These are phyloP conservation scores for Candida tallmaniae DNA, from an alignment of 805 yeast genomes.

Conservation along the genomic window DNA sequence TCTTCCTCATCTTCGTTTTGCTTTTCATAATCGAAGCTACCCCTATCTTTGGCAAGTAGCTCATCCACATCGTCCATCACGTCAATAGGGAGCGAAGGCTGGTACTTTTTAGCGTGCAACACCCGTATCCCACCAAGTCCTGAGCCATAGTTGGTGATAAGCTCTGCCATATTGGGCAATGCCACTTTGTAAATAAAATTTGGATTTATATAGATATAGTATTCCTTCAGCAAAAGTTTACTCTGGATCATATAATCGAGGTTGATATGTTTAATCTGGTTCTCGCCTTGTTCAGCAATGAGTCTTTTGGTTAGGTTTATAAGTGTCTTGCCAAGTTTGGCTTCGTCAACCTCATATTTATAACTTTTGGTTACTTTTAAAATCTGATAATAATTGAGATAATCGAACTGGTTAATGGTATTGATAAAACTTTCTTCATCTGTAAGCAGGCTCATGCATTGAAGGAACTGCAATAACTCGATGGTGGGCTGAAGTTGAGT, in stretches of 20 bases:
- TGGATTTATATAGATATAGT: constrained; percentile 48
- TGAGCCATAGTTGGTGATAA: constrained; percentile 72
- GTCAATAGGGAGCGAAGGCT: constrained; percentile 69
- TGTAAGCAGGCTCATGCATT: constrained; percentile 69
- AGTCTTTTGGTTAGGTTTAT: constrained; percentile 27
- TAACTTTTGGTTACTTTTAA: constrained; percentile 69
- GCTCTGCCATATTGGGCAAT: constrained; percentile 70
- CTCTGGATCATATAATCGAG: constrained; percentile 39
- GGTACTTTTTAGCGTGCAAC: constrained; percentile 51
- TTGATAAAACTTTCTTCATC: constrained; percentile 59
- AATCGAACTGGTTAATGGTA: constrained; percentile 49
- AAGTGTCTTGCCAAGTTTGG: constrained; percentile 47
- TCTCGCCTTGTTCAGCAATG: constrained; percentile 33
- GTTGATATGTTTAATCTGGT: constrained; percentile 21
- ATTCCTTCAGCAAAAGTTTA: constrained; percentile 35
- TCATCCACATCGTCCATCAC: constrained; percentile 71
- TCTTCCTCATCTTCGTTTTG: constrained; percentile 21
- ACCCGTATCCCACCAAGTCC: constrained; percentile 61
- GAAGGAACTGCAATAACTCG: constrained; percentile 86
- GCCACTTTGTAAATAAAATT: constrained; percentile 51
- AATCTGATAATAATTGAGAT: constrained; percentile 65
- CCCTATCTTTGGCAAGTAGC: constrained; percentile 32
- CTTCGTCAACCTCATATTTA: constrained; percentile 80
- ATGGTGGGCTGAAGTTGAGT: constrained; percentile 66
- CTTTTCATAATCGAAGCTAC: constrained; percentile 23